Base-by-base conservation (phyloP, 2,329 filamentous ascomycete species). In the Immersiporthe knoxdaviesiana region DNA sequence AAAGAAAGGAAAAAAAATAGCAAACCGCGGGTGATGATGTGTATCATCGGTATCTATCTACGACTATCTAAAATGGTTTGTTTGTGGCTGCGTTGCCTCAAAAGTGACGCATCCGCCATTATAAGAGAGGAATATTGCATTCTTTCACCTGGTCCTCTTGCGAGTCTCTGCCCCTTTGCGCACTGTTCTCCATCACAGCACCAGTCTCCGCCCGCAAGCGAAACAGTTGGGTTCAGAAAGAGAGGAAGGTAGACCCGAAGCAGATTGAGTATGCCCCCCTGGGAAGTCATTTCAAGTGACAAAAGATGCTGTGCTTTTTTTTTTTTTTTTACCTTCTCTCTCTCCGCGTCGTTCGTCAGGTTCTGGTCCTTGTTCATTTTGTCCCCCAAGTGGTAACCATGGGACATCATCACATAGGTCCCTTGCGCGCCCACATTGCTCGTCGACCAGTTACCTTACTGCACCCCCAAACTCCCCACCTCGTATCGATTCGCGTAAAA, bases 31-130 rank as follows among this genome's bases (percentile, higher is more conserved):
- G 69, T 63, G 66, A 69, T 70, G 69, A 70, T 70, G 69, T 68
- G 69, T 60, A 70, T 70, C 69, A 70, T 59, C 69, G 69, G 66
- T 70, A 70, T 70, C 69, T 70, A 70, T 68, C 69, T 70, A 70
- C 66, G 66, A 63, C 69, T 70, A 70, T 70, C 69, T 70, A 70
- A 69, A 63, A n/a, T n/a, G n/a, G n/a, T 21, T 44, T 35, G 68
- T 35, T 44, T 35, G 54, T 59, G 59, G 27, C 21, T 54, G 66
- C 50, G 21, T 61, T 59, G 12, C 18, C 30, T 52, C 21, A 50
- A 37, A 59, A n/a, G n/a, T n/a, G n/a, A 63, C 60, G 67, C 44
- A 65, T 32, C 44, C 58, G 41, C 18, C 58, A 21, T 21, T 41
- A 37, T 67, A 44, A 14, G 59, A 24, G 11, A 35, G 35, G 24